phyloP scores from a whole-genome alignment of 176 grass and related monocot species.

The barley (Hordeum vulgare) region MorexV3_pseudomolecules_assembly NC_058524.1:61626008-61626507 shows the following conservation, averaged over 20 bases:
- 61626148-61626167: not conserved
- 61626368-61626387: not conserved
- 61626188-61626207: not conserved
- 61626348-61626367: not conserved
- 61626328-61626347: not conserved
- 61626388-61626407: slow-evolving; percentile 6
- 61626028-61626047: too few relatives aligned
- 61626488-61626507: too few relatives aligned
- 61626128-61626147: not conserved
- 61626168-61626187: not conserved
- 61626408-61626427: not conserved
- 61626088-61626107: not conserved
- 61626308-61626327: not conserved
- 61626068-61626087: not conserved
- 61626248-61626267: not conserved
- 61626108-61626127: not conserved
- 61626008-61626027: too few relatives aligned
- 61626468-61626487: too few relatives aligned
- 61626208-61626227: not conserved
- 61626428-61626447: too few relatives aligned
- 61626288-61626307: not conserved
- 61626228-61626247: not conserved
- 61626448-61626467: too few relatives aligned
- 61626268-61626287: not conserved
- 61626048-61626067: slow-evolving; percentile 9